Base-by-base conservation (phyloP, 345 rosid species). In the Sonneratia alba region DNA sequence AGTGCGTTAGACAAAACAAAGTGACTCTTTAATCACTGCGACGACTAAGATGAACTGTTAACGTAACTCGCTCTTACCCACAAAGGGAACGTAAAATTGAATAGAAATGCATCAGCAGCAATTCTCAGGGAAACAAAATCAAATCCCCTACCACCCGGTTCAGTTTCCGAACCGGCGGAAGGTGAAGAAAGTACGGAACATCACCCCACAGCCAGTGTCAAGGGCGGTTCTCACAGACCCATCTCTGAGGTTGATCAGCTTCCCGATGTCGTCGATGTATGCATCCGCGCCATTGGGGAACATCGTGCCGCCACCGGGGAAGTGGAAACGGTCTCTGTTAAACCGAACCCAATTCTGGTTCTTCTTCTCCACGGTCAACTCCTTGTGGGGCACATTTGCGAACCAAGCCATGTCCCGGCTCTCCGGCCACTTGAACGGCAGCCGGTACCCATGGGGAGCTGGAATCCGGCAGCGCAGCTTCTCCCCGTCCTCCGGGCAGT, bases 281-380 rank as follows among this genome's bases (percentile, higher is more conserved):
- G 91, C 95, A 62, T 84, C 91, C 57, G 98, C 97, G 8, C 97
- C 98, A 18, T 75, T 83, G 6, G 96, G 92, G 73, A 95, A 95
- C 99, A 90, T 95, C 55, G 99, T 94, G 68, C 99, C 99, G 3
- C 97, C 99, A 1, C 99, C 99, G 3, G 99, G 99, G 70, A 94
- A 94, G 57, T 80, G 78, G 81, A 94, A 82, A 76, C 89, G 84
- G 38, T 90, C 90, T 0, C 91, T 85, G 36, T 85, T 83, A 18
- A 81, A 85, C 71, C 72, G 81, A 38, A 94, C 86, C 97, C 99
- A 94, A 43, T 94, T 94, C 88, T 94, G 99, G 15, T 79, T 82
- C 83, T 83, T 85, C 66, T 94, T 94, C 89, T 91, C 99, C 13
- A 90, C 87, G 10, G 91, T 87, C 74, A 94, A 80, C 75, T 90